A percentile compares a stretch with the other conserved stretches of the same genome.
These are phyloP conservation scores for Lachancea cidri DNA, from an alignment of 805 yeast species.

Conservation along the genomic window DNA sequence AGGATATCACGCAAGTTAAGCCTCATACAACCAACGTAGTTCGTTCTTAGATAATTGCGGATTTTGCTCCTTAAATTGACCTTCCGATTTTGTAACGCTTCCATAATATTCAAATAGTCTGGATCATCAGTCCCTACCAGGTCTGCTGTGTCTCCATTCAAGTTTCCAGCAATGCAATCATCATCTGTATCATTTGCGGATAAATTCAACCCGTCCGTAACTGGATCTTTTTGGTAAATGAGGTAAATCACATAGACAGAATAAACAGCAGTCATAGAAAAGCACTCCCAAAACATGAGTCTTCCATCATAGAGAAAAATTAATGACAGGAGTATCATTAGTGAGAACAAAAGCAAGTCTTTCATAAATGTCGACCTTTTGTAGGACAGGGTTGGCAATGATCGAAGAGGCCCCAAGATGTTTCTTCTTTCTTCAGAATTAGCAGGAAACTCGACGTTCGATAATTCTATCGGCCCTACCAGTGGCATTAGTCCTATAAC, in stretches of 20 bases:
- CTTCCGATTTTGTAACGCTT: slow-evolving; percentile 12
- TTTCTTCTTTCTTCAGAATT: not conserved
- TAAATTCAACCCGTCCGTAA: not conserved
- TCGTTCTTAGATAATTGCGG: slow-evolving; percentile 19
- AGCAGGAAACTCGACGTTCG: not conserved
- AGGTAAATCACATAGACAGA: slow-evolving; percentile 49
- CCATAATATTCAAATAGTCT: slow-evolving; percentile 1
- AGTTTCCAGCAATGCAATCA: not conserved
- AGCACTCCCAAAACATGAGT: slow-evolving; percentile 51
- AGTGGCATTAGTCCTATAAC: slow-evolving; percentile 77
- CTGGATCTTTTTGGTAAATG: slow-evolving; percentile 27
- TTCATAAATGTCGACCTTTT: slow-evolving; percentile 46
- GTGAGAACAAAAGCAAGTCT: slow-evolving; percentile 55
- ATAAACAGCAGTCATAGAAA: slow-evolving; percentile 53
- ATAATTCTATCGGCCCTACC: slow-evolving; percentile 56
- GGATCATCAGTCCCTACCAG: not conserved
- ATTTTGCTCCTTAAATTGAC: slow-evolving; percentile 16
- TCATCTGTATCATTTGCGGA: not conserved
- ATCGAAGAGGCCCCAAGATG: not conserved
- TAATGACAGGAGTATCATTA: slow-evolving; percentile 46
- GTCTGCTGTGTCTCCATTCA: not conserved
- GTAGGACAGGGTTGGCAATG: slow-evolving; percentile 11
- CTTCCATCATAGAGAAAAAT: slow-evolving; percentile 50
- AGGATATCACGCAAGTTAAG: slow-evolving; percentile 24
- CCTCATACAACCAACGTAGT: slow-evolving; percentile 25